Base-by-base conservation (phyloP, 441 rosid genomes). In the Hura crepitans region DNA sequence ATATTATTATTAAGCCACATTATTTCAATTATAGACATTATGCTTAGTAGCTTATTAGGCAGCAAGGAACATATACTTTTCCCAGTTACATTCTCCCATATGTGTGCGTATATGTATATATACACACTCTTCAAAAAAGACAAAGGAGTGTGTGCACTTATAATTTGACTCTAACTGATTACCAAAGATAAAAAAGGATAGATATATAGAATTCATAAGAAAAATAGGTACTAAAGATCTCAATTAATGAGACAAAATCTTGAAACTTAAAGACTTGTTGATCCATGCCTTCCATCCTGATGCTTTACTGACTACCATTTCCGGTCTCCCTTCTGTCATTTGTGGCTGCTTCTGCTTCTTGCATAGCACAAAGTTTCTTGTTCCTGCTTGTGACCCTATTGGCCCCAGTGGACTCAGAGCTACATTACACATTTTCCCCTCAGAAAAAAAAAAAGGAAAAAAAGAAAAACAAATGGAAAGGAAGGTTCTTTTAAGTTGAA, bases 201-300 rank as follows among this genome's bases (percentile, higher is more conserved):
- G 2, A 11, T 37, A 37, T 6, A 37, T 1, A 37, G 42, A 10
- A n/a, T n/a, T n/a, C n/a, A n/a, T n/a, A n/a, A n/a, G n/a, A n/a
- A n/a, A n/a, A n/a, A n/a, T 42, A 42, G 46, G 12, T 42, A 9
- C 46, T 42, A 42, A 11, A 1, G 46, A 42, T 25, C 12, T 7
- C 2, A 60, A 6, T 63, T 30, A 62, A n/a, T 42, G 39, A 27
- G 75, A 64, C 7, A 49, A 49, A 25, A 74, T 18, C 66, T 72
- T 82, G 61, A 80, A 74, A 65, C 31, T 33, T 25, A 83, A 72
- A 65, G 81, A 66, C 74, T 77, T 73, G 59, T 72, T 74, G 37
- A 86, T 77, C 81, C 87, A 81, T 25, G 86, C 78, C 74, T 80
- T 88, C 91, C 93, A 88, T 23, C 87, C 81, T 37, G 79, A 63